A percentile compares a stretch with the other conserved stretches of the same genome.
phyloP scores from a whole-genome alignment of 805 yeast genomes.

The Candida gorgasii region DNA sequence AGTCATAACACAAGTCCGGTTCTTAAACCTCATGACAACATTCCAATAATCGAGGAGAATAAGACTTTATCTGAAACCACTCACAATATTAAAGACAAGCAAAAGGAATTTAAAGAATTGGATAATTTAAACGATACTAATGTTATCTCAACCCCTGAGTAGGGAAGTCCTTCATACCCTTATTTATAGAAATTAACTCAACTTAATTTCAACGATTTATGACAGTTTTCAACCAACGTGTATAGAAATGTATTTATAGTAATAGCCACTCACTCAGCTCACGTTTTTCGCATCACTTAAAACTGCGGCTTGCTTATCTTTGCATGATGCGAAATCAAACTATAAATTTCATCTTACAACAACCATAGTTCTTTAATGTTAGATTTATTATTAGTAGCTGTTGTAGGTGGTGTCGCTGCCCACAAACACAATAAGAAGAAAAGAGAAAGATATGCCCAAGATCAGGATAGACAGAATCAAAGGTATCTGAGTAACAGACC shows the following conservation, averaged over 20 bases:
- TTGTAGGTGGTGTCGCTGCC: not conserved
- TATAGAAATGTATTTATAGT: not conserved
- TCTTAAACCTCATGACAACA: constrained; percentile 12
- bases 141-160: constrained; percentile 1
- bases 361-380: too few species aligned
- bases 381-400: not conserved
- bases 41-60: constrained; percentile 1
- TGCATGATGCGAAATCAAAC: too few species aligned
- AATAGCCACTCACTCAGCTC: too few species aligned
- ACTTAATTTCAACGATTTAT: constrained; percentile 4
- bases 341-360: too few species aligned
- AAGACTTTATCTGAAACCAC: not conserved
- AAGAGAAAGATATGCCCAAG: too few species aligned
- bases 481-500: too few species aligned
- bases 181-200: constrained; percentile 4
- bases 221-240: constrained; percentile 6
- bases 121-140: not conserved
- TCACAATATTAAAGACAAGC: not conserved
- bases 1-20: constrained; percentile 19
- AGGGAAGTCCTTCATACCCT: too few species aligned
- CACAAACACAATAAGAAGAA: not conserved
- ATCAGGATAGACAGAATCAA: not conserved
- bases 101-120: not conserved
- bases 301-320: too few species aligned
- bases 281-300: too few species aligned